Base-by-base conservation (phyloP, 495 filamentous ascomycete genomes). In the Aspergillus funiculosus region DNA sequence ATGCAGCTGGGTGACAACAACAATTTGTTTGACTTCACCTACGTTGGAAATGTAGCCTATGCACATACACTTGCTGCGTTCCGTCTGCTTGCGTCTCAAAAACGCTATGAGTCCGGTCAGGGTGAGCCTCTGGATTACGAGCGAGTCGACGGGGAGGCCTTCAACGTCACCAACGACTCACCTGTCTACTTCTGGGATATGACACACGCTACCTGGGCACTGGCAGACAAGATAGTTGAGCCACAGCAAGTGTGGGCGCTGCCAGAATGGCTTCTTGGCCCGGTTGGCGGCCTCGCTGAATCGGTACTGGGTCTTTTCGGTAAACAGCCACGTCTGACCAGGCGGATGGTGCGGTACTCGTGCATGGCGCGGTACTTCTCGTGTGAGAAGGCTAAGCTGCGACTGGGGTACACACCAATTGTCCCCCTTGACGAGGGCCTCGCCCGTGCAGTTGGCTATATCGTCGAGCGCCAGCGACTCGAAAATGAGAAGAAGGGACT, bases 131-230 rank as follows among this genome's bases (percentile, higher is more conserved):
- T 90, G 18, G 81, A 86, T 61, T 67, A 82, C 58, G 87, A 94
- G 66, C 75, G 73, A 20, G 87, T 95, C 9, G 92, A 96, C 59
- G 92, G 92, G 28, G 89, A 97, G 63, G 85, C 85, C 17, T 98
- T 97, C 77, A 79, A 95, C 62, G 83, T 98, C 64, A 97, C 92
- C 48, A 97, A 98, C 63, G 90, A 86, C 58, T 72, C 76, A 42
- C 92, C 92, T 0, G 73, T 94, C 17, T 95, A 94, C 60, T 98
- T 98, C 74, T 98, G 91, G 91, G 94, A 98, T 60, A 85, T 91
- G 56, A 76, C 81, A 26, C 82, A 87, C 28, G 74, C 78, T 28
- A 76, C 91, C 22, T 97, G 89, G 89, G 76, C 72, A 5, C 71
- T 80, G n/a, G 80, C 79, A 9, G 81, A 81, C 27, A 76, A 75